These are phyloP conservation scores for Pseudonitzschia delicatissima DNA, from an alignment of 108 stramenopile genomes.

Conservation along the genomic window DNA sequence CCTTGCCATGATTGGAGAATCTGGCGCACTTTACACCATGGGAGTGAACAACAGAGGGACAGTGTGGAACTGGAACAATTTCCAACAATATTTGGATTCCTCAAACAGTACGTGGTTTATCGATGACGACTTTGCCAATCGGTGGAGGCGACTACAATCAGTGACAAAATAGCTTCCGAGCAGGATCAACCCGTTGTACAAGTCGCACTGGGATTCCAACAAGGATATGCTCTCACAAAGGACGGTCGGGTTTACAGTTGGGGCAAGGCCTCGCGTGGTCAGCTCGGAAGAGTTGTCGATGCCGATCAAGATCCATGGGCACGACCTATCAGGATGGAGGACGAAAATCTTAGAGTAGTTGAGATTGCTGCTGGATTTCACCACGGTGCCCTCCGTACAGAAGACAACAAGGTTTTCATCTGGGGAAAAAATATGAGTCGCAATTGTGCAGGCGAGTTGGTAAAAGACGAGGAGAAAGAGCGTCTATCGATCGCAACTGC, in stretches of 20 bases:
- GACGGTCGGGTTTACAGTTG: constrained; percentile 76
- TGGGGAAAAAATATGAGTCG: constrained; percentile 78
- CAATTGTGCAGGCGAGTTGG: constrained; percentile 3
- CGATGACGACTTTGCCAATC: constrained; percentile 5
- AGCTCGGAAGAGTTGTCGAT: constrained; percentile 61
- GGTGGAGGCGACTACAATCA: constrained; percentile 5
- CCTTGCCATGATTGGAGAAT: constrained; percentile 62
- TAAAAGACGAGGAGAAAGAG: constrained; percentile 6
- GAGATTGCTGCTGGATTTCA: constrained; percentile 71
- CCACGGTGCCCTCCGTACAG: constrained; percentile 56
- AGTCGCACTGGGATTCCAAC: constrained; percentile 85
- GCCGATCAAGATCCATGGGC: constrained; percentile 34
- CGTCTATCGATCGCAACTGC: background rate
- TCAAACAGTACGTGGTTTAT: constrained; percentile 43
- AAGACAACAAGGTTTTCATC: constrained; percentile 66
- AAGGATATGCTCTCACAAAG: constrained; percentile 74
- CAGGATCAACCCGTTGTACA: constrained; percentile 66
- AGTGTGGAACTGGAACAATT: constrained; percentile 67
- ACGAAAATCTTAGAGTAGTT: constrained; percentile 27
- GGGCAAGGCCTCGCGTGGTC: constrained; percentile 87
- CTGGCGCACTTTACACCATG: constrained; percentile 52
- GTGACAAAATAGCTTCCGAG: constrained; percentile 15
- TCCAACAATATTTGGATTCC: constrained; percentile 77
- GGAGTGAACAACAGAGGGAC: constrained; percentile 80
- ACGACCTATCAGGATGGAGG: constrained; percentile 21